Conservation (phyloP, 495 filamentous ascomycete species). For the Podospora sp. region DNA sequence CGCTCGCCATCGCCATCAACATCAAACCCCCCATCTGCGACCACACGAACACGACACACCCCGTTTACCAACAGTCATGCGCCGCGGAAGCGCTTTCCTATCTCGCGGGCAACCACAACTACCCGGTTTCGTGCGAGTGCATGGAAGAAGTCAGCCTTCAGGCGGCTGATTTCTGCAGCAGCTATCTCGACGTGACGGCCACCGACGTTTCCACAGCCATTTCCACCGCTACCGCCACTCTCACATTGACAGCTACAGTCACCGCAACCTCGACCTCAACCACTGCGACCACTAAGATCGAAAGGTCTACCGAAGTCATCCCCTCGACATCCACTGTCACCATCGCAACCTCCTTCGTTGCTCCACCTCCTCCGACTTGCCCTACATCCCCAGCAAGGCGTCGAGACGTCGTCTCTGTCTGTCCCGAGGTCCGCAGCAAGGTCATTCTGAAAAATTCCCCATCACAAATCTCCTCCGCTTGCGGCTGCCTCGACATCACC, state of each 20-base stretch:
- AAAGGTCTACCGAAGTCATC: neutral
- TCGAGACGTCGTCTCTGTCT: neutral
- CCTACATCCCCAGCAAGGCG: neutral
- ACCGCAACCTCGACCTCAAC: constrained; percentile 2
- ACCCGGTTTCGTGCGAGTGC: neutral
- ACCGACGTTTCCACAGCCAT: neutral
- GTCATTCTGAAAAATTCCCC: neutral
- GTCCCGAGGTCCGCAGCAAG: constrained; percentile 3
- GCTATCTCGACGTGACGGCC: constrained; percentile 2
- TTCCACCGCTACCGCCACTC: neutral
- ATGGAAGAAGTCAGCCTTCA: neutral
- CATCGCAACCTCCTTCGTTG: neutral
- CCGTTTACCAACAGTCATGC: neutral
- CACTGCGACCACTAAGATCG: neutral
- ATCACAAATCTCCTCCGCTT: neutral
- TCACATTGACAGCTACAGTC: neutral
- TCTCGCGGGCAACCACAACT: constrained; percentile 1
- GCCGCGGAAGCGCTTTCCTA: neutral
- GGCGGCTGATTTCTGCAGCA: constrained; percentile 10
- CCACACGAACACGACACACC: neutral
- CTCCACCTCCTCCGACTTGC: neutral
- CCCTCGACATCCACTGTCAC: neutral
- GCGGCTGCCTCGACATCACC: constrained; percentile 11
- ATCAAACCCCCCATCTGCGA: neutral
- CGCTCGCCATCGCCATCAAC: neutral